Conservation (phyloP, 352 stramenopile genomes). For the Globisporangium cylindrosporum region DNA sequence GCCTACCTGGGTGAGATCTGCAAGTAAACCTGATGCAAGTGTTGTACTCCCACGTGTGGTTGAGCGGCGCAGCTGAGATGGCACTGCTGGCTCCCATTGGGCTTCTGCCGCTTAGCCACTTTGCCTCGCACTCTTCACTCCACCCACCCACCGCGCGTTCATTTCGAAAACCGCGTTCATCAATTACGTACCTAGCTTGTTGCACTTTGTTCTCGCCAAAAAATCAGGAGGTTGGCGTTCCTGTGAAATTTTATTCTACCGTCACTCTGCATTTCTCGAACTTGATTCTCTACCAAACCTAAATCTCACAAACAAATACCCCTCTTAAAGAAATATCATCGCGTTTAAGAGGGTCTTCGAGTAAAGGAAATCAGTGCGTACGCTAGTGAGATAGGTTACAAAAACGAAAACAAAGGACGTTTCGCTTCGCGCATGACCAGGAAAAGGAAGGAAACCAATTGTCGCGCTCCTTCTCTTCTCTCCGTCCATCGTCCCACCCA, state of each 20-base stretch:
- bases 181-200: too few relatives aligned
- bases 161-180: too few relatives aligned
- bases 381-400: slow-evolving; percentile 7
- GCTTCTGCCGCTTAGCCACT: background rate
- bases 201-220: background rate
- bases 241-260: background rate
- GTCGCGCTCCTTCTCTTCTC: background rate
- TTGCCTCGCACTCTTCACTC: background rate
- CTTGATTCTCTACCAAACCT: background rate
- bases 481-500: background rate
- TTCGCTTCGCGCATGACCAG: slow-evolving; percentile 10
- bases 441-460: slow-evolving; percentile 4
- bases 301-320: background rate
- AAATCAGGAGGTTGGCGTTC: background rate
- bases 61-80: background rate
- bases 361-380: slow-evolving; percentile 7
- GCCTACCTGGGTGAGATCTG: background rate
- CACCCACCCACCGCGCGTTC: too few relatives aligned
- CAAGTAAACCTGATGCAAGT: background rate
- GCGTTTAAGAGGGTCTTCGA: background rate
- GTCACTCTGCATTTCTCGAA: background rate
- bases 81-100: background rate
- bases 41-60: background rate
- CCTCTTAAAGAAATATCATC: background rate
- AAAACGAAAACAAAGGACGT: slow-evolving; percentile 1